Percentiles rank a stretch among this genome's conserved stretches.
Evolutionary conservation across 78 protist genomes (phyloP).

Genomic region (Tieghemostelium lacteum): DNA sequence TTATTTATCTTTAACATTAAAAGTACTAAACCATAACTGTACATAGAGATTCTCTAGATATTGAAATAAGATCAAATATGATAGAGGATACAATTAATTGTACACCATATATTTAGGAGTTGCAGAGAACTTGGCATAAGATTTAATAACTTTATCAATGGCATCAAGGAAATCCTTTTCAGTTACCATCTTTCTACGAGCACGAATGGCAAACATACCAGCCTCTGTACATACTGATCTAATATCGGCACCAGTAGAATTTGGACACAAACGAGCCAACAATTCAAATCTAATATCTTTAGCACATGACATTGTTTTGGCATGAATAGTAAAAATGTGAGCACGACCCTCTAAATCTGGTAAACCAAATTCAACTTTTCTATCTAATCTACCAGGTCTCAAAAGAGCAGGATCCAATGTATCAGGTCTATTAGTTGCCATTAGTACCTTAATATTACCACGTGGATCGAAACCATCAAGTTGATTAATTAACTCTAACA

Average conservation of each 20-base stretch:
- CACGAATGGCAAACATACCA: constrained; percentile 95
- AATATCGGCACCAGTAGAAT: constrained; percentile 95
- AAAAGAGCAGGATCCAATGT: constrained; percentile 99
- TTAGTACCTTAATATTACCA: constrained; percentile 99
- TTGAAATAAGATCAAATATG: no score
- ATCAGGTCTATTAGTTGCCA: constrained; percentile 99
- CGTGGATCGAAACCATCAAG: constrained; percentile 99
- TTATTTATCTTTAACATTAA: no score
- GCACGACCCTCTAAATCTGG: constrained; percentile 98
- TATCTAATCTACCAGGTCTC: constrained; percentile 99
- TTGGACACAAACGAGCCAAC: constrained; percentile 99
- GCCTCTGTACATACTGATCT: constrained; percentile 93
- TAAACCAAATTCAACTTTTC: constrained; percentile 98
- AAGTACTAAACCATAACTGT: no score
- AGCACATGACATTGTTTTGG: constrained; percentile 92
- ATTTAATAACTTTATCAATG: constrained; percentile 99
- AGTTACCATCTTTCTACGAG: constrained; percentile 92
- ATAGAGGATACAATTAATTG: no score
- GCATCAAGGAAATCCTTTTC: constrained; percentile 99
- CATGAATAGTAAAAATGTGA: constrained; percentile 95
- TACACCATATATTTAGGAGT: constrained; percentile 99
- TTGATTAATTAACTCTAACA: constrained; percentile 99
- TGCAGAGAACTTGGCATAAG: constrained; percentile 98
- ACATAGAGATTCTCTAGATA: no score
- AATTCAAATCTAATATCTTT: constrained; percentile 98